A percentile compares a stretch with the other conserved stretches of the same genome.
Evolutionary conservation across 2,329 filamentous ascomycete species (phyloP).

Genomic region (Monilinia laxa): DNA sequence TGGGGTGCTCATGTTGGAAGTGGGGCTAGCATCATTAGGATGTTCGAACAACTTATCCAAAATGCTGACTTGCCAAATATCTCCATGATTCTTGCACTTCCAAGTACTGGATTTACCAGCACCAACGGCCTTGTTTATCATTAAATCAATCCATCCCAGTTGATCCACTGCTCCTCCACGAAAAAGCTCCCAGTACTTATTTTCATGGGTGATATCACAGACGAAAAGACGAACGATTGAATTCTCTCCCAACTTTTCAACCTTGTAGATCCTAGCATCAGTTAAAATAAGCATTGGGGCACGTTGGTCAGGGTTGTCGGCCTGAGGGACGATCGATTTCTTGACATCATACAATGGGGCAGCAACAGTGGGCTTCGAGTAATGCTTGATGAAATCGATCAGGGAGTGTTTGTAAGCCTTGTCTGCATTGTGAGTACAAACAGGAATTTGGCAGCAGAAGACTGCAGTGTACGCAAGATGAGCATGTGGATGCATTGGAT

Average conservation of each 20-base stretch:
- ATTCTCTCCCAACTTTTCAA: constrained; percentile 1
- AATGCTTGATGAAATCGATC: not conserved
- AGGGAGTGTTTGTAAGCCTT: not conserved
- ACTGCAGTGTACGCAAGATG: not conserved
- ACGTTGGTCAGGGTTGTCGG: not conserved
- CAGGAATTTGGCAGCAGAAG: constrained; percentile 2
- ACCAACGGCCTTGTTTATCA: not conserved
- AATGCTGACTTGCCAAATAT: not conserved
- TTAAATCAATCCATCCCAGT: not conserved
- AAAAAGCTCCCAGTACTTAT: constrained; percentile 9
- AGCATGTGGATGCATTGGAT: not conserved
- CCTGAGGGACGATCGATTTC: not conserved
- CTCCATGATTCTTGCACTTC: constrained; percentile 6
- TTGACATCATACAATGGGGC: not conserved
- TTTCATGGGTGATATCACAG: not conserved
- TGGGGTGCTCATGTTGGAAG: not conserved
- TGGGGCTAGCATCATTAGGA: not conserved
- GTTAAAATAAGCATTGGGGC: constrained; percentile 9
- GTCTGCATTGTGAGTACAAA: not conserved
- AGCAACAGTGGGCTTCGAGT: not conserved
- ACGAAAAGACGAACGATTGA: not conserved
- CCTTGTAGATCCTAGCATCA: not conserved
- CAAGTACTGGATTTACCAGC: not conserved
- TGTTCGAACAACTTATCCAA: constrained; percentile 5
- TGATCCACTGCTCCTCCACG: not conserved